Base-by-base conservation (phyloP, 768 basidiomycete genomes). In the Boletus reticulatus region DNA sequence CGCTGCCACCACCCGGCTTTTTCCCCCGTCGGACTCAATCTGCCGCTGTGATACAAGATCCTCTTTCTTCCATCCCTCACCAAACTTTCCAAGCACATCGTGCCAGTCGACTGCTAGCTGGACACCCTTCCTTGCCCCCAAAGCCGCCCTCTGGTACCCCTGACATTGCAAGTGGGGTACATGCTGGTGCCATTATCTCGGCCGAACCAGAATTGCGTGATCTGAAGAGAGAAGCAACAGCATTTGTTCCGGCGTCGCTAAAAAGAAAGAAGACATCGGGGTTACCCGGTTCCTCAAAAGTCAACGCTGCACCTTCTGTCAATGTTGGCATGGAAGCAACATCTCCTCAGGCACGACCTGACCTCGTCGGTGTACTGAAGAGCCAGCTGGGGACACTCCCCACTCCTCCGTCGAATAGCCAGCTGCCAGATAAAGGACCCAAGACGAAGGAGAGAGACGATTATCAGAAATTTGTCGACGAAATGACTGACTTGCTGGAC, bases 151-250 rank as follows among this genome's bases (percentile, higher is more conserved):
- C 50, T 16, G 46, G 66, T 32, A 52, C 66, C 13, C 60, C 67
- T 29, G 52, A 31, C 12, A 6, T 87, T 2, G 85, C 84, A 8
- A 31, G 51, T 43, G 58, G 75, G 16, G 71, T 72, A 16, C 66
- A 69, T 3, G 74, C 75, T 22, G 74, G 81, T 8, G 92, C 91
- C 2, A 89, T 83, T 3, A 85, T 98, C 49, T 87, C 83, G 20
- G 94, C 94, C 3, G 92, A 78, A 43, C 93, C 97, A 5, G 80
- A 93, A 67, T 72, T 99, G 48, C 89, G 96, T 14, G 93, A 99
- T 72, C 78, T 98, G 57, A 93, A 94, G 75, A 94, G 93, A 72
- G 97, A 99, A 70, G 89, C 90, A 10, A 96, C 93, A 1, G 84
- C 90, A 0, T 98, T 99, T 64, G 84, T 98, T 5, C 97, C 97